Conservation (phyloP, 495 filamentous ascomycete species). For the Daldinia childiae region DNA sequence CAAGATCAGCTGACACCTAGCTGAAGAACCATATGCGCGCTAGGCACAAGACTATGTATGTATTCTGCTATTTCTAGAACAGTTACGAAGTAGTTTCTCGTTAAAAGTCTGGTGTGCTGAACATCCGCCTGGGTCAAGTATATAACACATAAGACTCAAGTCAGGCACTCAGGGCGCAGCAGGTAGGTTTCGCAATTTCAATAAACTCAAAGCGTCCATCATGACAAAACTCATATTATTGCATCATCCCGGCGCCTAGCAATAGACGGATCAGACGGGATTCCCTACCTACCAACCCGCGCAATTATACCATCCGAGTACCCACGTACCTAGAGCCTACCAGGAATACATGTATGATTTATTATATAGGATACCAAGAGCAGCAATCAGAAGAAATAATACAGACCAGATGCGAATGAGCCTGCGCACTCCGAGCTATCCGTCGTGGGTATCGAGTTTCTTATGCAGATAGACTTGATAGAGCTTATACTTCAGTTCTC, state of each 20-base stretch:
- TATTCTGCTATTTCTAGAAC: conserved; percentile 21
- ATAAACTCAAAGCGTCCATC: conserved; percentile 14
- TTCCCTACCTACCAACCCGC: not conserved
- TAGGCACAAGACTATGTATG: conserved; percentile 33
- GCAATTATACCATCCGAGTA: not conserved
- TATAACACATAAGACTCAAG: not conserved
- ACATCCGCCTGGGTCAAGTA: not conserved
- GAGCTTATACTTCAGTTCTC: conserved; percentile 34
- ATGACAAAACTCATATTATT: conserved; percentile 22
- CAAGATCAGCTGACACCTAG: conserved; percentile 32
- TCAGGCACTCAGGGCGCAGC: not conserved
- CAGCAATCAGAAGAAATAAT: not conserved
- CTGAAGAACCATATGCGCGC: not conserved
- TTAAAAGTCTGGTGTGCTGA: conserved; percentile 18
- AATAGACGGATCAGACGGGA: not conserved
- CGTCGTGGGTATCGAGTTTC: not conserved
- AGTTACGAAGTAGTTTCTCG: not conserved
- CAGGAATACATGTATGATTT: not conserved
- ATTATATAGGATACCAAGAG: not conserved
- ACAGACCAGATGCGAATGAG: not conserved
- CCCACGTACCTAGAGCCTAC: not conserved
- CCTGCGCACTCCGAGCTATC: not conserved
- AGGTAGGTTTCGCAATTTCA: not conserved
- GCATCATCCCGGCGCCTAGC: conserved; percentile 20
- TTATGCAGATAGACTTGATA: conserved; percentile 48